A percentile compares a stretch with the other conserved stretches of the same genome.
These are phyloP conservation scores for Omphalea diandra DNA, from an alignment of 441 rosid genomes.

Conservation along the genomic window DNA sequence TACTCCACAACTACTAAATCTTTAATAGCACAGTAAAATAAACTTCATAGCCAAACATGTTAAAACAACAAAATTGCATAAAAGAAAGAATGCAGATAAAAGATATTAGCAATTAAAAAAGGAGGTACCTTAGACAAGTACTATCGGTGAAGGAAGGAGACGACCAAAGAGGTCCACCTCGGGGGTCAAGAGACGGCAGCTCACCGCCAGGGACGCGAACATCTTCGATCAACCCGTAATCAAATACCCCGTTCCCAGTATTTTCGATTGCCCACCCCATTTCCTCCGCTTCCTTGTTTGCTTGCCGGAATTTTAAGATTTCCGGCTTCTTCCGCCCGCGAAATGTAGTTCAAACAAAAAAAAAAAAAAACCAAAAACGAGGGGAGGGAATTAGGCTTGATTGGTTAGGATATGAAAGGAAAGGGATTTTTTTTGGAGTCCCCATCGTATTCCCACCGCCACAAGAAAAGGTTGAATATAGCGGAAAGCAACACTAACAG, in stretches of 20 bases:
- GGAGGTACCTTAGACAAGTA: constrained; percentile 36
- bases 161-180: constrained; percentile 38
- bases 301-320: constrained; percentile 20
- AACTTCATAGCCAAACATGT: no score
- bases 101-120: no score
- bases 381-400: constrained; percentile 30
- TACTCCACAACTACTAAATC: no score
- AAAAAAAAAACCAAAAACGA: constrained; percentile 9
- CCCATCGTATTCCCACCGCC: constrained; percentile 10
- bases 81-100: no score
- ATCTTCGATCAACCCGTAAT: constrained; percentile 42
- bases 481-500: constrained; percentile 1
- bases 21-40: no score
- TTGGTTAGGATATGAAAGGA: constrained; percentile 15
- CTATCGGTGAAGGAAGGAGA: constrained; percentile 29
- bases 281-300: constrained; percentile 9
- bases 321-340: neutral
- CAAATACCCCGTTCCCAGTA: constrained; percentile 49
- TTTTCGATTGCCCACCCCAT: constrained; percentile 39
- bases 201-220: constrained; percentile 44
- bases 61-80: neutral
- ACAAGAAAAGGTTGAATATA: neutral
- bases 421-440: neutral
- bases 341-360: neutral
- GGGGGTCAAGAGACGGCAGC: constrained; percentile 35